These are phyloP conservation scores for Alopecurus myosuroides DNA, from an alignment of 176 grass and related monocot species.

Conservation along the genomic window DNA sequence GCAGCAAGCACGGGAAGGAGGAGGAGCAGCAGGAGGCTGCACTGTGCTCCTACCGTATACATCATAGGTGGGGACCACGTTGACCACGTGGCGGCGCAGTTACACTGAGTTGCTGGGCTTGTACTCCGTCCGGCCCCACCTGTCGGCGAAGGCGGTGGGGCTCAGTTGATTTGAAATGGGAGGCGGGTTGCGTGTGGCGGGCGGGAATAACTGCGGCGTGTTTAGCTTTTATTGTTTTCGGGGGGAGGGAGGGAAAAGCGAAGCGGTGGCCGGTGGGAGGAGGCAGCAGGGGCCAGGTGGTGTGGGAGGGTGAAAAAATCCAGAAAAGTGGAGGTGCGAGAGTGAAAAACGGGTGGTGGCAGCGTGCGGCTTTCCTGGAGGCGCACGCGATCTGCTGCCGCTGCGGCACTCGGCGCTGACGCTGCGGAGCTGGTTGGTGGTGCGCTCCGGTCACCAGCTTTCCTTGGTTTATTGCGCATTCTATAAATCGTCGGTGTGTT, in stretches of 20 bases:
- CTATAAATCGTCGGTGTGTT: background rate
- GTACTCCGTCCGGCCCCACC: background rate
- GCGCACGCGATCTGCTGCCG: constrained; percentile 18
- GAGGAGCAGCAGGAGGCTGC: background rate
- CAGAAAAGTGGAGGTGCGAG: constrained; percentile 11
- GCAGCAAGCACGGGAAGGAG: background rate
- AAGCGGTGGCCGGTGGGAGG: background rate
- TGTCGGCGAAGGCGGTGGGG: background rate
- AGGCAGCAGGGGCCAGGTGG: too few species aligned
- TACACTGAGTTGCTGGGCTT: background rate
- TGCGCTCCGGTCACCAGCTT: constrained; percentile 10
- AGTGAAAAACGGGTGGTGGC: background rate
- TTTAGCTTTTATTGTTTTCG: constrained; percentile 14
- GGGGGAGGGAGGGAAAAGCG: background rate
- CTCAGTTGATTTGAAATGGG: constrained; percentile 37
- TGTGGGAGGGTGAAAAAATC: background rate
- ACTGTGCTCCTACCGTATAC: background rate
- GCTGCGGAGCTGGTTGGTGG: background rate
- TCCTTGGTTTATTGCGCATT: background rate
- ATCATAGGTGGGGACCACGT: background rate
- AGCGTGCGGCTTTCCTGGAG: constrained; percentile 7
- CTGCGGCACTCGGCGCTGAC: background rate
- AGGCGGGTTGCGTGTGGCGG: constrained; percentile 20
- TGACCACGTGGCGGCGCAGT: background rate
- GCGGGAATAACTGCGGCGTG: constrained; percentile 61